phyloP scores from a whole-genome alignment of 2,329 filamentous ascomycete species.

The Aureobasidium namibiae region DNA sequence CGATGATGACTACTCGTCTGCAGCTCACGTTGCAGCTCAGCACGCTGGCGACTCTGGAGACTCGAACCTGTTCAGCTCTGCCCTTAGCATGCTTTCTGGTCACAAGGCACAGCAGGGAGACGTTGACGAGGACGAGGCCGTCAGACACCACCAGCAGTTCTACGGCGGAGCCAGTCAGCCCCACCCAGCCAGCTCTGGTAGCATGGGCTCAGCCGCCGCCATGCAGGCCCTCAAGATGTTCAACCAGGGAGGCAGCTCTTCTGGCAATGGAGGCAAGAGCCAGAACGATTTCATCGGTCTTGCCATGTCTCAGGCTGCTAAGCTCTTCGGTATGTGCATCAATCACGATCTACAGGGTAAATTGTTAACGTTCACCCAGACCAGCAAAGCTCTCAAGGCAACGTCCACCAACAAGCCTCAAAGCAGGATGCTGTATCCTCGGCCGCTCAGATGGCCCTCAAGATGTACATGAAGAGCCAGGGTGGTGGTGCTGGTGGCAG shows the following conservation, averaged over 20 bases:
- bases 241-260: conserved; percentile 28
- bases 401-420: conserved; percentile 47
- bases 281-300: conserved; percentile 77
- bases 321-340: conserved; percentile 49
- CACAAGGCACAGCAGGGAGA: conserved; percentile 45
- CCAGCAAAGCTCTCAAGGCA: conserved; percentile 48
- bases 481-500: conserved; percentile 39
- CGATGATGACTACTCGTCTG: conserved; percentile 45
- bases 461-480: conserved; percentile 83
- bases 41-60: conserved; percentile 46
- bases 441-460: conserved; percentile 78
- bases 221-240: conserved; percentile 80
- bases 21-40: conserved; percentile 46
- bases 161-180: conserved; percentile 50
- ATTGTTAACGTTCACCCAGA: conserved; percentile 23
- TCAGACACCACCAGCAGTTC: conserved; percentile 66
- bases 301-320: conserved; percentile 81
- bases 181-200: conserved; percentile 36
- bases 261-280: conserved; percentile 36
- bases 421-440: conserved; percentile 74
- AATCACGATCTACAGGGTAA: not conserved
- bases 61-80: conserved; percentile 46
- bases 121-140: conserved; percentile 57
- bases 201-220: conserved; percentile 65
- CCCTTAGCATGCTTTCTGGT: conserved; percentile 47